phyloP scores from a whole-genome alignment of 208 protist genomes.

The Borovskyia barvae region DNA sequence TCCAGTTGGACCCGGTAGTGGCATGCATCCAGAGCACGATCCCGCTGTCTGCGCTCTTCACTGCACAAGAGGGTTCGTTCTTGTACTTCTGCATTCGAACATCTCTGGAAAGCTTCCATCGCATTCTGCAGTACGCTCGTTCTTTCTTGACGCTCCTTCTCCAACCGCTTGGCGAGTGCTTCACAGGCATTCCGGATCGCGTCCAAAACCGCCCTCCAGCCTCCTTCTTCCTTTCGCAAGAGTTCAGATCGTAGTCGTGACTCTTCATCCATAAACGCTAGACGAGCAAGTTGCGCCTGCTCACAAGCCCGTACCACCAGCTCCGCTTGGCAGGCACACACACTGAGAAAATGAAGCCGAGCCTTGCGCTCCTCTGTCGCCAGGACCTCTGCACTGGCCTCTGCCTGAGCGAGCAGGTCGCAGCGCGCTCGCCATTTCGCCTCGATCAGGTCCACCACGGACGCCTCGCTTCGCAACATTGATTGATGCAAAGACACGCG shows the following conservation, averaged over 20 bases:
- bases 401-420: constrained; percentile 20
- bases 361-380: constrained; percentile 42
- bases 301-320: constrained; percentile 35
- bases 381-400: constrained; percentile 19
- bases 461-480: constrained; percentile 21
- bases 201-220: constrained; percentile 8
- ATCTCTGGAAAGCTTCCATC: not conserved
- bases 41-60: not conserved
- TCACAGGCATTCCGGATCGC: not conserved
- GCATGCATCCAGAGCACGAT: not conserved
- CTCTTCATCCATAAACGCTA: constrained; percentile 30
- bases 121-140: not conserved
- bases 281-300: constrained; percentile 16
- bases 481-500: constrained; percentile 13
- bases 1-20: constrained; percentile 14
- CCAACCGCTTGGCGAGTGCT: constrained; percentile 1
- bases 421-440: constrained; percentile 19
- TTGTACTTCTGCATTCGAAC: constrained; percentile 6
- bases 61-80: constrained; percentile 5
- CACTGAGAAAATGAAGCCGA: constrained; percentile 42
- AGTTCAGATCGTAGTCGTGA: constrained; percentile 24
- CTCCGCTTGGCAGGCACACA: constrained; percentile 46
- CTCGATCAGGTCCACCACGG: constrained; percentile 28
- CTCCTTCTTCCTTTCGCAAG: constrained; percentile 31
- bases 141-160: constrained; percentile 4